Conservation (phyloP, 225 moss, liverwort and hornwort genomes). For the Physcomitrium patens region DNA sequence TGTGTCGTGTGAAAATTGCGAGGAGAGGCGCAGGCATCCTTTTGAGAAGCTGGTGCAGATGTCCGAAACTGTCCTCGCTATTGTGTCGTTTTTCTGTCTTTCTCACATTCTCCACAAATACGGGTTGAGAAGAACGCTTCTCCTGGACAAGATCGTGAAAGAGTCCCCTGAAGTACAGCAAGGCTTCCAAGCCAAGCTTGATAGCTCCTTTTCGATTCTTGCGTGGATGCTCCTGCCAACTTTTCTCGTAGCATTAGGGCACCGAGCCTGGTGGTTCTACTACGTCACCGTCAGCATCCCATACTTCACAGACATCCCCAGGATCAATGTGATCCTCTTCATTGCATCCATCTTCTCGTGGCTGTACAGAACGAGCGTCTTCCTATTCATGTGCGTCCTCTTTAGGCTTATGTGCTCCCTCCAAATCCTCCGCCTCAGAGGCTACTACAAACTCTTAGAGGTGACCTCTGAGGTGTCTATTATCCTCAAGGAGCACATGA, state of each 20-base stretch:
- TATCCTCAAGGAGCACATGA: constrained; percentile 74
- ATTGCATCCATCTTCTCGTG: constrained; percentile 48
- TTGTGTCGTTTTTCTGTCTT: constrained; percentile 68
- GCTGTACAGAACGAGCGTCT: constrained; percentile 71
- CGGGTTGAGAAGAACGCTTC: constrained; percentile 64
- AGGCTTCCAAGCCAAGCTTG: constrained; percentile 59
- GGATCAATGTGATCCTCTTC: constrained; percentile 41
- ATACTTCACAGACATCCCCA: constrained; percentile 29
- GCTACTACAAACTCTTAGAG: constrained; percentile 72
- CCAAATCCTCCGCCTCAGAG: constrained; percentile 66
- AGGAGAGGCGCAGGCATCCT: constrained; percentile 56
- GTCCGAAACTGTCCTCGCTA: constrained; percentile 68
- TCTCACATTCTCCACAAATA: constrained; percentile 59
- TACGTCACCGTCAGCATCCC: constrained; percentile 54
- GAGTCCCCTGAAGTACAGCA: constrained; percentile 51
- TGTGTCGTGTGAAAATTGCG: constrained; percentile 61
- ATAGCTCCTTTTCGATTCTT: constrained; percentile 50
- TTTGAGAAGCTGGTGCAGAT: constrained; percentile 63
- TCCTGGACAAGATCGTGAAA: constrained; percentile 65
- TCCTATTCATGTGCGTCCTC: constrained; percentile 76
- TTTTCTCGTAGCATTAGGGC: constrained; percentile 40
- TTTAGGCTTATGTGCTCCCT: constrained; percentile 84
- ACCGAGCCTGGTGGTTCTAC: constrained; percentile 67
- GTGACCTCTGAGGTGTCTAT: constrained; percentile 62
- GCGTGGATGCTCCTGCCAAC: constrained; percentile 68